Evolutionary conservation across 2,329 filamentous ascomycete species (phyloP).

Genomic region (Lomentospora prolificans): DNA sequence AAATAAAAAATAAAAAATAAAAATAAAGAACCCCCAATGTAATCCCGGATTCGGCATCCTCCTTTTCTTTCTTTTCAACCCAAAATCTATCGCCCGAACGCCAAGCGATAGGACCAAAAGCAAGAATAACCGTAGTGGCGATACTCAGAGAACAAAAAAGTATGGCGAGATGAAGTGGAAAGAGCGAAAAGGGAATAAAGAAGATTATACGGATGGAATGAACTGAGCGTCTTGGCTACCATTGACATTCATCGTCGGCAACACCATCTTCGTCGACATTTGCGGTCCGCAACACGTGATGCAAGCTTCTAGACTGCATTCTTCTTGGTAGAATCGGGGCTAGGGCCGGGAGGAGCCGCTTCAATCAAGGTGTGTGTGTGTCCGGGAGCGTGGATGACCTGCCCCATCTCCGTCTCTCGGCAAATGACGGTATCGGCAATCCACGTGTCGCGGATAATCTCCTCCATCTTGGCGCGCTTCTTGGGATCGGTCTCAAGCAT

Average conservation of each 20-base stretch:
- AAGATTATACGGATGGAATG: too few species aligned
- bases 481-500: constrained; percentile 89
- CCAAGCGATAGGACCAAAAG: background rate
- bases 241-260: background rate
- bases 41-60: background rate
- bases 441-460: constrained; percentile 85
- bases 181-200: background rate
- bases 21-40: background rate
- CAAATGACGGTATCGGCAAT: constrained; percentile 79
- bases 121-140: background rate
- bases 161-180: background rate
- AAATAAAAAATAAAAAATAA: background rate
- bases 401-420: constrained; percentile 61
- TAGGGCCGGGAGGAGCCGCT: constrained; percentile 32
- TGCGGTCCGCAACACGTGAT: background rate
- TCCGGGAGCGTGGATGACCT: constrained; percentile 60
- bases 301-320: constrained; percentile 4
- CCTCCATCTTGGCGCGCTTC: constrained; percentile 71
- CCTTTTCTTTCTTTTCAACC: background rate
- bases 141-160: background rate
- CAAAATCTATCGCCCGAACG: background rate
- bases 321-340: constrained; percentile 3
- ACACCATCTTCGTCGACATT: background rate
- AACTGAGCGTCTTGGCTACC: too few species aligned
- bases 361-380: constrained; percentile 84